Conservation (phyloP, 2,329 filamentous ascomycete species). For the Fusarium tuaranense region DNA sequence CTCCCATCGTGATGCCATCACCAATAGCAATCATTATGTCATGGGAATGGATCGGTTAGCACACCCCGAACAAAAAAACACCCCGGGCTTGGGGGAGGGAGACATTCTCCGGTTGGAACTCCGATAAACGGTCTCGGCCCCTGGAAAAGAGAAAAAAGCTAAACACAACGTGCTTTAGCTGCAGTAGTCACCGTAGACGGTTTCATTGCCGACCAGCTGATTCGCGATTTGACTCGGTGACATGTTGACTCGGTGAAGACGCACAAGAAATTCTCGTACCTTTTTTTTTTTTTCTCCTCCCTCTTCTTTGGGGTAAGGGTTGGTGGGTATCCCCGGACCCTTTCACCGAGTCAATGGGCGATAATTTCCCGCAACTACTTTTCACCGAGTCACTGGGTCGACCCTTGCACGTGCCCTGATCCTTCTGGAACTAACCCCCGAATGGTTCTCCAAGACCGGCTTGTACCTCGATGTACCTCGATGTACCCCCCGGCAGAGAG, state of each 20-base stretch:
- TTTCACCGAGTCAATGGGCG: slow-evolving; percentile 31
- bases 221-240: slow-evolving; percentile 36
- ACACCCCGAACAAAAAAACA: background rate
- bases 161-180: background rate
- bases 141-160: background rate
- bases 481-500: slow-evolving; percentile 31
- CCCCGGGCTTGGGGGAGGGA: background rate
- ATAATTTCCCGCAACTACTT: slow-evolving; percentile 11
- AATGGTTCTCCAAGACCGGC: background rate
- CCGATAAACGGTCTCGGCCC: background rate
- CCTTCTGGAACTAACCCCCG: slow-evolving; percentile 24
- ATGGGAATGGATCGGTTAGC: slow-evolving; percentile 1
- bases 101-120: background rate
- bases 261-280: slow-evolving; percentile 18
- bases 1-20: background rate
- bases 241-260: slow-evolving; percentile 10
- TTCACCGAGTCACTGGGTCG: slow-evolving; percentile 35
- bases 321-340: background rate
- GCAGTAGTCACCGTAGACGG: slow-evolving; percentile 10
- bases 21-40: background rate
- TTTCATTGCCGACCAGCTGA: slow-evolving; percentile 27
- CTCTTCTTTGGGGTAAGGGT: too few relatives aligned
- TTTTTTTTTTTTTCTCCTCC: background rate
- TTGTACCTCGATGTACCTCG: background rate
- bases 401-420: slow-evolving; percentile 1